Evolutionary conservation across 257 asterid species (phyloP).

Genomic region (Ligustrum vulgare): DNA sequence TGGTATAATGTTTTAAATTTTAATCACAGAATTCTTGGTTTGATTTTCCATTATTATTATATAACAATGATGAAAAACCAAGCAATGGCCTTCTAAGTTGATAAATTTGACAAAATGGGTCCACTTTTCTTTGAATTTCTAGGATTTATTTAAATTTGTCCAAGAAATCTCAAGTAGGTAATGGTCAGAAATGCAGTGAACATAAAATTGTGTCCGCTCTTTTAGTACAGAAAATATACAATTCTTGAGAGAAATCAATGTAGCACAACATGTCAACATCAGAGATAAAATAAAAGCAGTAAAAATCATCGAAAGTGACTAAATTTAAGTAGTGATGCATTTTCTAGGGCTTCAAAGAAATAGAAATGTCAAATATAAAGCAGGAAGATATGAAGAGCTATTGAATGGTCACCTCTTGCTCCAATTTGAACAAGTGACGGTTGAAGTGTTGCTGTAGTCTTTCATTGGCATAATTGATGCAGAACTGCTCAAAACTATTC

Average conservation of each 20-base stretch:
- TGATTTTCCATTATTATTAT: not conserved
- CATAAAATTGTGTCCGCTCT: not conserved
- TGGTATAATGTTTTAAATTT: not conserved
- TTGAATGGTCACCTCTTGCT: constrained; percentile 77
- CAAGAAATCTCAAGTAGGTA: not conserved
- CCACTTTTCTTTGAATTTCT: not conserved
- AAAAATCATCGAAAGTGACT: not conserved
- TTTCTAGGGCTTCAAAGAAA: not conserved
- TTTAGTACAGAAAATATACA: not conserved
- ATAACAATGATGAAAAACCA: not conserved
- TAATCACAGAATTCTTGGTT: not conserved
- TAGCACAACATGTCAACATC: not conserved
- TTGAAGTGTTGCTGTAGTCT: constrained; percentile 97
- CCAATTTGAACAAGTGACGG: constrained; percentile 96
- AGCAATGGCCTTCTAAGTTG: not conserved
- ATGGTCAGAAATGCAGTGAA: not conserved
- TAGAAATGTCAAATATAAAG: constrained; percentile 3
- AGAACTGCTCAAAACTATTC: constrained; percentile 98
- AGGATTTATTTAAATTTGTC: not conserved
- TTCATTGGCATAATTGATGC: constrained; percentile 97
- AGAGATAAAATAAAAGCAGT: not conserved
- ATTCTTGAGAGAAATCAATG: not conserved
- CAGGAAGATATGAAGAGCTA: not conserved
- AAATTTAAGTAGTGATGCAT: not conserved
- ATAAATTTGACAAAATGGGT: not conserved